phyloP scores from a whole-genome alignment of 2,329 filamentous ascomycete species.

The Penicillium digitatum region DNA sequence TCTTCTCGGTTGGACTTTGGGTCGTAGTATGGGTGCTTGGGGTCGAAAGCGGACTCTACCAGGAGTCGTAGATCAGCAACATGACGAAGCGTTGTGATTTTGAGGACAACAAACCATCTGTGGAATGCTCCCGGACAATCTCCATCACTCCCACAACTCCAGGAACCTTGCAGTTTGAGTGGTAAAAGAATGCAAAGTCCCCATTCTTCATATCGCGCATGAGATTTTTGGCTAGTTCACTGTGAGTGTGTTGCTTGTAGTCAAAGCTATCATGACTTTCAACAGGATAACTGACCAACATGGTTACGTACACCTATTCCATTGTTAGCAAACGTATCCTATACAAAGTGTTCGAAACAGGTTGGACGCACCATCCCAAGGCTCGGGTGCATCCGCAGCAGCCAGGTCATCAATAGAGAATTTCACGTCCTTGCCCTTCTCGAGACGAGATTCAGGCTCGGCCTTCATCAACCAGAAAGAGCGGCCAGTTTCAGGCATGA shows the following conservation, averaged over 20 bases:
- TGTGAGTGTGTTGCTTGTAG: slow-evolving; percentile 15
- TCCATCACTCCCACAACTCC: slow-evolving; percentile 87
- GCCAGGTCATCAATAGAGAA: slow-evolving; percentile 92
- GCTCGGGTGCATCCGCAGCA: slow-evolving; percentile 69
- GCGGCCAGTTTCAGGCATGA: slow-evolving; percentile 22
- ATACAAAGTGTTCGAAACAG: not conserved
- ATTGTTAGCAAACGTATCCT: slow-evolving; percentile 17
- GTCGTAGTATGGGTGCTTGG: slow-evolving; percentile 77
- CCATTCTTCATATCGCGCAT: slow-evolving; percentile 86
- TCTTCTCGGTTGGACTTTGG: slow-evolving; percentile 64
- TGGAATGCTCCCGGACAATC: slow-evolving; percentile 76
- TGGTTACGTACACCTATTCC: slow-evolving; percentile 44
- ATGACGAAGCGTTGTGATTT: slow-evolving; percentile 8
- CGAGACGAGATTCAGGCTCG: slow-evolving; percentile 79
- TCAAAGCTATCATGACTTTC: not conserved
- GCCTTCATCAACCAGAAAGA: slow-evolving; percentile 81
- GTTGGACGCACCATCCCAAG: slow-evolving; percentile 75
- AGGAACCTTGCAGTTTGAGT: slow-evolving; percentile 86
- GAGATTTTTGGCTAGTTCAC: slow-evolving; percentile 68
- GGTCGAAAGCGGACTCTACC: slow-evolving; percentile 66
- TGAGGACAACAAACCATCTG: slow-evolving; percentile 62
- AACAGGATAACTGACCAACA: slow-evolving; percentile 33
- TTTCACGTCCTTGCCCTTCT: slow-evolving; percentile 81
- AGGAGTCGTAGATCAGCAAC: slow-evolving; percentile 9
- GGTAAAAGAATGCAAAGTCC: slow-evolving; percentile 94